Evolutionary conservation across 768 basidiomycete species (phyloP), one percentile per base, ranked within the genome.

Genomic region (Asterophora parasitica): DNA sequence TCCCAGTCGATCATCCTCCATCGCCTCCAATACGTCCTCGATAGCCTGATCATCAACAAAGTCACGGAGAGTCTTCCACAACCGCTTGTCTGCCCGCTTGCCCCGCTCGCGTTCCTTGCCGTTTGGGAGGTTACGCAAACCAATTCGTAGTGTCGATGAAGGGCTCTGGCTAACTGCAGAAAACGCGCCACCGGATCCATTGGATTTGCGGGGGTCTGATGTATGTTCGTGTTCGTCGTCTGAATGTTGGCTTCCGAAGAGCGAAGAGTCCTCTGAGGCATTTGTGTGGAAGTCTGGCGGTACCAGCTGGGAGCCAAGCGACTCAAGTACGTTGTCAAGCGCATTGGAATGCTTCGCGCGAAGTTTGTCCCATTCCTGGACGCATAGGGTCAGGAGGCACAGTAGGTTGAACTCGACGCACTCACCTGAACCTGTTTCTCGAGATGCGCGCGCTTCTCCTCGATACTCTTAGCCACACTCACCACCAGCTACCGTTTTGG

Each of bases 31-130:
- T 15, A 81, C 74, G 52, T 88, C 85, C 44, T 92, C 90, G 31
- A 92, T 82, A 6, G 81, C 85, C 26, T 81, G 75, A 55, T 92
- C 90, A 56, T 91, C 87, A 30, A 91, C 86, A 62, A 92, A 92
- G 60, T 92, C 88, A 28, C 90, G 77, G 28, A 92, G 60, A 0
- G 85, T 87, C 72, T 89, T 92, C 89, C 89, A 91, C 27, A 69
- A 73, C 33, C 69, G 72, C 48, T 81, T 70, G 55, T 84, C 82
- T 19, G 57, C 59, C 47, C 58, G 45, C 53, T 66, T 65, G 30
- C 44, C 52, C 57, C 45, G 45, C 36, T 33, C 48, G 30, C 49
- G 53, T n/a, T 56, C 46, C 33, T 55, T 64, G 16, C 38, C 48
- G 5, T 35, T 34, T 23, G 23, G 6, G 28, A 41, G 53, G 23